phyloP scores from a whole-genome alignment of 352 stramenopile species.

The Globisporangium nunn region DNA sequence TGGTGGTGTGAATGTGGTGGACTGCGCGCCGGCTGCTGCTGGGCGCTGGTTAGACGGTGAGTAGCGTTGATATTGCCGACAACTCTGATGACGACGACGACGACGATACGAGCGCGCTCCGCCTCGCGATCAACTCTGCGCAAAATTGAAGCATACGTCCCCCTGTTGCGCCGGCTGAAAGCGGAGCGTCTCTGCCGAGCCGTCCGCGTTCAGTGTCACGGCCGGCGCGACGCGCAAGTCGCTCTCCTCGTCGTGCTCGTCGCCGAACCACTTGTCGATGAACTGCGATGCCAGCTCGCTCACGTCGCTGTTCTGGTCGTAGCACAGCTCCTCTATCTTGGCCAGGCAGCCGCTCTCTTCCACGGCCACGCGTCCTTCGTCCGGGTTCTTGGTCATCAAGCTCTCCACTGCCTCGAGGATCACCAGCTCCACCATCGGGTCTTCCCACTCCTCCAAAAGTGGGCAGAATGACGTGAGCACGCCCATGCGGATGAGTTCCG shows the following conservation, averaged over 20 bases:
- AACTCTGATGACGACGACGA: not conserved
- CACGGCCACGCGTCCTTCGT: conserved; percentile 52
- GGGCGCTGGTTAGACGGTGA: not conserved
- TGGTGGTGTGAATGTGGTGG: not conserved
- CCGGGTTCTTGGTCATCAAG: conserved; percentile 56
- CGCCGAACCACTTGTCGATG: conserved; percentile 76
- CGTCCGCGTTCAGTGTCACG: conserved; percentile 18
- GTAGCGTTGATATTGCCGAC: not conserved
- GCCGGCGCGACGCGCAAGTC: conserved; percentile 38
- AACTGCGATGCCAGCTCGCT: conserved; percentile 64
- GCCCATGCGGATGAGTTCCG: conserved; percentile 60
- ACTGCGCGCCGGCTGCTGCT: not conserved
- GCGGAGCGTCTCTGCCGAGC: conserved; percentile 34
- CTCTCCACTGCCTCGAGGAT: conserved; percentile 77
- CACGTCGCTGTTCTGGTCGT: conserved; percentile 77
- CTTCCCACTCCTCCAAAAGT: conserved; percentile 77
- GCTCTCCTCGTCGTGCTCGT: conserved; percentile 42
- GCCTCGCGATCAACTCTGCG: conserved; percentile 18
- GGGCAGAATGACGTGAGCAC: conserved; percentile 69
- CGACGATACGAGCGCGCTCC: not conserved
- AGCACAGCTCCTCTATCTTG: conserved; percentile 80
- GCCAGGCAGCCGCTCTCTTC: conserved; percentile 73
- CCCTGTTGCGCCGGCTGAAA: conserved; percentile 70
- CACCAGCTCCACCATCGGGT: conserved; percentile 81
- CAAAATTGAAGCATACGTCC: conserved; percentile 71